Evolutionary conservation across 192 early-diverging fungal species (phyloP).

Genomic region (Coemansia reversa): DNA sequence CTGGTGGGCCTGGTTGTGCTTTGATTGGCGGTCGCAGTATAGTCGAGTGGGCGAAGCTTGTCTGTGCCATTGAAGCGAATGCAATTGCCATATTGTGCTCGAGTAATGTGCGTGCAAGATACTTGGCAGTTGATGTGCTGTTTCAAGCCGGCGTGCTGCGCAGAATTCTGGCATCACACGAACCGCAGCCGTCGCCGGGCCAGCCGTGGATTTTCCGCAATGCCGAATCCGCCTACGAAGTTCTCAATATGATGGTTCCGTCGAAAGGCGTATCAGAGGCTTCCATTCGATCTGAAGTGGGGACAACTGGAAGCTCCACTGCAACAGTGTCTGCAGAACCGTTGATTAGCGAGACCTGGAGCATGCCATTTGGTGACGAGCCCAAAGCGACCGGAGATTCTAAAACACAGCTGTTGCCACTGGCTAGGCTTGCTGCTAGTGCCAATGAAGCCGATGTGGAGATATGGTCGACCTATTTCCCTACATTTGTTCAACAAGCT

Average conservation of each 20-base stretch:
- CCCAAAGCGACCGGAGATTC: neutral
- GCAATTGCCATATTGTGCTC: slow-evolving; percentile 45
- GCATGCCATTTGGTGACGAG: slow-evolving; percentile 32
- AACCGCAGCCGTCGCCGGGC: slow-evolving; percentile 20
- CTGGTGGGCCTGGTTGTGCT: neutral
- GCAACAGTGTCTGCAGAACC: slow-evolving; percentile 2
- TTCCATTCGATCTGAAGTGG: neutral
- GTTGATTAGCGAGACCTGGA: slow-evolving; percentile 31
- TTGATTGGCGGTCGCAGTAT: slow-evolving; percentile 21
- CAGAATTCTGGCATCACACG: slow-evolving; percentile 25
- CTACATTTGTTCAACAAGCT: slow-evolving; percentile 43
- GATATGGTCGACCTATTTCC: slow-evolving; percentile 39
- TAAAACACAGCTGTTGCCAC: slow-evolving; percentile 7
- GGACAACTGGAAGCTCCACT: neutral
- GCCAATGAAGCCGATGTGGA: slow-evolving; percentile 16
- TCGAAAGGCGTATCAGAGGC: neutral
- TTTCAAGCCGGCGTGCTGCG: slow-evolving; percentile 40
- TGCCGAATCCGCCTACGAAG: slow-evolving; percentile 37
- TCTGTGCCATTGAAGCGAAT: slow-evolving; percentile 44
- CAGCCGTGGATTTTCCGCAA: slow-evolving; percentile 29
- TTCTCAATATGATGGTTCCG: slow-evolving; percentile 39
- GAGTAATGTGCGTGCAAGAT: slow-evolving; percentile 35
- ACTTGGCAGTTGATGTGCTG: slow-evolving; percentile 35
- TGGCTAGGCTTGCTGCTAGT: slow-evolving; percentile 42
- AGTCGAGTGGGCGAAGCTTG: slow-evolving; percentile 35